phyloP scores from a whole-genome alignment of 495 filamentous ascomycete genomes.

The Neurospora sublineolata region DNA sequence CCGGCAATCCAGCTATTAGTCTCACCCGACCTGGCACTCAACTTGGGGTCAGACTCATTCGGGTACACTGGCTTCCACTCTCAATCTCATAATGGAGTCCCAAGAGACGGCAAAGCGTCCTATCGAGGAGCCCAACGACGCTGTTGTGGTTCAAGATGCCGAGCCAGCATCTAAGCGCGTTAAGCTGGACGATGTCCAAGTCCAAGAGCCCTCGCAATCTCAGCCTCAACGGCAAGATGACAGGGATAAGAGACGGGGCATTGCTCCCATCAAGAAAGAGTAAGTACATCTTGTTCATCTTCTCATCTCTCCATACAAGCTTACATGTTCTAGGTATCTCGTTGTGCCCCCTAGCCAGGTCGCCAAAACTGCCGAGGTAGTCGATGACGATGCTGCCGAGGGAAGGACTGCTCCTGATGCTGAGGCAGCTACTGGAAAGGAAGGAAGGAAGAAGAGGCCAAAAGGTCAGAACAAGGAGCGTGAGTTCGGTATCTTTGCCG shows the following conservation, averaged over 20 bases:
- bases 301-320: not conserved
- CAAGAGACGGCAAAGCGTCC: constrained; percentile 12
- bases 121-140: constrained; percentile 6
- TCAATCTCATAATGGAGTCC: constrained; percentile 8
- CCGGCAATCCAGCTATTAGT: not conserved
- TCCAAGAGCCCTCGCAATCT: not conserved
- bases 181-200: constrained; percentile 36
- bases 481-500: constrained; percentile 70
- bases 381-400: constrained; percentile 65
- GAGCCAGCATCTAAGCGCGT: constrained; percentile 49
- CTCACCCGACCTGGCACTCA: not conserved
- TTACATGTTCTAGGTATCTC: constrained; percentile 43
- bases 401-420: constrained; percentile 35
- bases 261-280: constrained; percentile 79
- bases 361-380: constrained; percentile 6
- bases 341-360: constrained; percentile 26
- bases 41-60: not conserved
- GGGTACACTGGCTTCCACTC: not conserved
- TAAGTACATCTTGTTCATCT: constrained; percentile 28
- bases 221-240: constrained; percentile 13
- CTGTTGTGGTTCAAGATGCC: not conserved
- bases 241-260: constrained; percentile 43
- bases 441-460: constrained; percentile 46
- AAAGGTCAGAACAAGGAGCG: constrained; percentile 72
- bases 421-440: constrained; percentile 21